Evolutionary conservation across 108 stramenopile genomes (phyloP).

Genomic region (Schizochytrium sp.): DNA sequence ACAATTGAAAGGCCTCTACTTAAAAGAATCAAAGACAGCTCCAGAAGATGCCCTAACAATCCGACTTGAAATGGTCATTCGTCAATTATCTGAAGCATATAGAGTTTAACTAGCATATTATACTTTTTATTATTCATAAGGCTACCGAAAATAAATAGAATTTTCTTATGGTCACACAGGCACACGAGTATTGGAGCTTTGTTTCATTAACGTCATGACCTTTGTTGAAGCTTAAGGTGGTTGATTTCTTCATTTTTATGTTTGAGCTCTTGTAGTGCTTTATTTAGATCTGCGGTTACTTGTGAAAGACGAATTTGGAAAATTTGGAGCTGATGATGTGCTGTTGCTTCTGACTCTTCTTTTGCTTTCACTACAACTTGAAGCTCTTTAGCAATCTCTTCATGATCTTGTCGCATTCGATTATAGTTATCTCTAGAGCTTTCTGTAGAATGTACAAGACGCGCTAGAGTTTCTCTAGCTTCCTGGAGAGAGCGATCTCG

Average conservation of each 20-base stretch:
- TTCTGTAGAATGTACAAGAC: slow-evolving; percentile 9
- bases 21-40: background rate
- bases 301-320: slow-evolving; percentile 11
- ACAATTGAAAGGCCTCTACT: background rate
- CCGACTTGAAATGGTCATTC: slow-evolving; percentile 26
- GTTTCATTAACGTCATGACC: background rate
- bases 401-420: slow-evolving; percentile 47
- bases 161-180: background rate
- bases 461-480: background rate
- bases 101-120: too few relatives aligned
- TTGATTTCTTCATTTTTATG: slow-evolving; percentile 46
- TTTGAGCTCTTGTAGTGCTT: slow-evolving; percentile 54
- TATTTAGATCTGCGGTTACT: slow-evolving; percentile 14
- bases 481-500: slow-evolving; percentile 30
- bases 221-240: background rate
- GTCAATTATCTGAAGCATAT: background rate
- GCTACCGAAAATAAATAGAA: background rate
- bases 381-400: slow-evolving; percentile 35
- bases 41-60: slow-evolving; percentile 21
- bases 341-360: background rate
- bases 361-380: background rate
- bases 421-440: slow-evolving; percentile 35
- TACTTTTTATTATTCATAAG: too few relatives aligned
- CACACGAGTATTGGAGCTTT: background rate
- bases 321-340: slow-evolving; percentile 36